A percentile compares a stretch with the other conserved stretches of the same genome.
Conservation (phyloP, 352 stramenopile genomes). For the Aphanomyces astaci region DNA sequence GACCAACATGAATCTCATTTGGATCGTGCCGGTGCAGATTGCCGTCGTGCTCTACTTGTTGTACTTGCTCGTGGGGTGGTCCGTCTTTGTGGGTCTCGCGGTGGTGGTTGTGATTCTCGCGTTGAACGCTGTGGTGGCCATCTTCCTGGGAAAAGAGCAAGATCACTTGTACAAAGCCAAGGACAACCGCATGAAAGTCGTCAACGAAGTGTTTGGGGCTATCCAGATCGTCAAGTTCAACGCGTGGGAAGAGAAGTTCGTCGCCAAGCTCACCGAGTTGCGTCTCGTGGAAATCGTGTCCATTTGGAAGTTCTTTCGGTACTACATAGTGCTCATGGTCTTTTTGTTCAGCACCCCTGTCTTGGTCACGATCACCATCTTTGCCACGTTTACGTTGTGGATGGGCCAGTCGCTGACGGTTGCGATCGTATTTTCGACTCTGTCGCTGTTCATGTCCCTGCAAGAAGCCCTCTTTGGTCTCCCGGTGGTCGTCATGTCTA, state of each 20-base stretch:
- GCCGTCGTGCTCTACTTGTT: slow-evolving; percentile 31
- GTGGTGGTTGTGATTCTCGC: slow-evolving; percentile 31
- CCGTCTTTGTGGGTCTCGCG: slow-evolving; percentile 31
- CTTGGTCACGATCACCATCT: slow-evolving; percentile 50
- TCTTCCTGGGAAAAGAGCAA: slow-evolving; percentile 22
- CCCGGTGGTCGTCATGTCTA: neutral
- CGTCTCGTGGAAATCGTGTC: slow-evolving; percentile 39
- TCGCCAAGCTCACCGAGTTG: slow-evolving; percentile 44
- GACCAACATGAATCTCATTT: slow-evolving; percentile 33
- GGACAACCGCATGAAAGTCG: slow-evolving; percentile 34
- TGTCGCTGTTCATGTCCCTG: slow-evolving; percentile 16
- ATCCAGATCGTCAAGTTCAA: slow-evolving; percentile 91
- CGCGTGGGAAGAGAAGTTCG: slow-evolving; percentile 75
- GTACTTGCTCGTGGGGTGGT: slow-evolving; percentile 28
- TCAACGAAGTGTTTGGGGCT: slow-evolving; percentile 43
- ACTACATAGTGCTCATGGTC: slow-evolving; percentile 37
- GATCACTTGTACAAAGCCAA: slow-evolving; percentile 26
- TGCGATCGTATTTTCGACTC: slow-evolving; percentile 9
- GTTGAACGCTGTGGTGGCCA: slow-evolving; percentile 16
- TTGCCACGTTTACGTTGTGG: slow-evolving; percentile 29
- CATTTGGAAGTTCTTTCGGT: slow-evolving; percentile 43
- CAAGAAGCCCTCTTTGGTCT: neutral
- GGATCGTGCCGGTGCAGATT: slow-evolving; percentile 32
- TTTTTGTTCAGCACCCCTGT: slow-evolving; percentile 38
- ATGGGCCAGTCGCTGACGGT: slow-evolving; percentile 14